Percentiles rank a stretch among this genome's conserved stretches.
phyloP scores from a whole-genome alignment of 768 basidiomycete genomes.

The Russula vinacea region DNA sequence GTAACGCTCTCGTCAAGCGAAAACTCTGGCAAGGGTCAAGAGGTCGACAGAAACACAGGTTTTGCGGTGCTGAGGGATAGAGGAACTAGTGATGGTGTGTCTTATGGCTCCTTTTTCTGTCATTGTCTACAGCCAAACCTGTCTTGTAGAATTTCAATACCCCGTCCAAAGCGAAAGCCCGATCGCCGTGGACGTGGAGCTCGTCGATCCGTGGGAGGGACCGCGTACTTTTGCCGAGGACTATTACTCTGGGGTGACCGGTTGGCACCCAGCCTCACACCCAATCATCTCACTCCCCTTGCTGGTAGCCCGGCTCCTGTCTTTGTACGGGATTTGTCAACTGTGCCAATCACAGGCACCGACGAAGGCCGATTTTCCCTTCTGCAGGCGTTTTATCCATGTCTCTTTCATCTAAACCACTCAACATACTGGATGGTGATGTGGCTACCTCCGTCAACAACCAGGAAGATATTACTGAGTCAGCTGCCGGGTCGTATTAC shows the following conservation, averaged over 20 bases:
- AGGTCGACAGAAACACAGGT: conserved; percentile 33
- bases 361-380: background rate
- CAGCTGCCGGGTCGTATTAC: background rate
- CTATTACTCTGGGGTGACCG: conserved; percentile 46
- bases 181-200: conserved; percentile 31
- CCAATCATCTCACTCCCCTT: conserved; percentile 28
- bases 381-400: conserved; percentile 14
- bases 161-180: conserved; percentile 7
- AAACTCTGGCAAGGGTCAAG: conserved; percentile 33
- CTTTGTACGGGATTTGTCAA: background rate
- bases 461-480: background rate
- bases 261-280: conserved; percentile 22
- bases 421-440: background rate
- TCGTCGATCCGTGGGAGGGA: conserved; percentile 44
- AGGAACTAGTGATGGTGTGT: conserved; percentile 47
- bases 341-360: background rate
- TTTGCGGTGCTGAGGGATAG: conserved; percentile 33
- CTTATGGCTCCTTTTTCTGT: background rate
- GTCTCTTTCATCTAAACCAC: conserved; percentile 5
- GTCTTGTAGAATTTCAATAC: conserved; percentile 10
- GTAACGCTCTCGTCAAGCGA: conserved; percentile 21
- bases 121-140: background rate
- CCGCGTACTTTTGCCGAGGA: conserved; percentile 44
- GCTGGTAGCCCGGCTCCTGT: conserved; percentile 11
- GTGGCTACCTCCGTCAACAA: background rate